A percentile compares a stretch with the other conserved stretches of the same genome.
These are phyloP conservation scores for Fagopyrum tataricum DNA, from an alignment of 148 eudicot species.

Conservation along the genomic window DNA sequence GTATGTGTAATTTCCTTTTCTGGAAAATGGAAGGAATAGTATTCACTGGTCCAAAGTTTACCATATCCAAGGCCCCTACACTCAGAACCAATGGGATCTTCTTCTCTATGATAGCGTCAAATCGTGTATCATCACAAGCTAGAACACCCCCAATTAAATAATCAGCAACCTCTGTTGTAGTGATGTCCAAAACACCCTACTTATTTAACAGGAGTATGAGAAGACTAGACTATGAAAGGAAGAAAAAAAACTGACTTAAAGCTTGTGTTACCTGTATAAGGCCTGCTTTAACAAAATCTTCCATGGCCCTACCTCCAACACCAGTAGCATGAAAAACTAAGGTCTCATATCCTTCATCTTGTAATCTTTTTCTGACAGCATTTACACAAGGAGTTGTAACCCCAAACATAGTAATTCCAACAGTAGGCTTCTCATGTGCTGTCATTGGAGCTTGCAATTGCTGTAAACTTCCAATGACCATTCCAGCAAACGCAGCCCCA, in stretches of 20 bases:
- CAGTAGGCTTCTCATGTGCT: constrained; percentile 45
- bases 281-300: constrained; percentile 82
- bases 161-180: constrained; percentile 98
- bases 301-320: constrained; percentile 97
- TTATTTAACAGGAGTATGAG: constrained; percentile 4
- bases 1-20: constrained; percentile 63
- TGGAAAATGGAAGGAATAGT: constrained; percentile 69
- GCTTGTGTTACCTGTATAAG: constrained; percentile 66
- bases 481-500: constrained; percentile 92
- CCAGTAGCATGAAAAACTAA: constrained; percentile 98
- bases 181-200: constrained; percentile 95
- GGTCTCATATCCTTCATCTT: constrained; percentile 79
- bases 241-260: neutral
- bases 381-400: constrained; percentile 91
- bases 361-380: constrained; percentile 65
- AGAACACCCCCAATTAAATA: constrained; percentile 88
- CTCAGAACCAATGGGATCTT: constrained; percentile 82
- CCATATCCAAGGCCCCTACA: constrained; percentile 97
- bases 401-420: constrained; percentile 96
- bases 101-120: constrained; percentile 69
- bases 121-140: constrained; percentile 91
- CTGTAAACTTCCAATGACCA: constrained; percentile 56
- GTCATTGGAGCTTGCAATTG: constrained; percentile 18
- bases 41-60: constrained; percentile 68
- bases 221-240: neutral